These are phyloP conservation scores for Talaromyces trachyspermus DNA, from an alignment of 495 filamentous ascomycete genomes.

Conservation along the genomic window DNA sequence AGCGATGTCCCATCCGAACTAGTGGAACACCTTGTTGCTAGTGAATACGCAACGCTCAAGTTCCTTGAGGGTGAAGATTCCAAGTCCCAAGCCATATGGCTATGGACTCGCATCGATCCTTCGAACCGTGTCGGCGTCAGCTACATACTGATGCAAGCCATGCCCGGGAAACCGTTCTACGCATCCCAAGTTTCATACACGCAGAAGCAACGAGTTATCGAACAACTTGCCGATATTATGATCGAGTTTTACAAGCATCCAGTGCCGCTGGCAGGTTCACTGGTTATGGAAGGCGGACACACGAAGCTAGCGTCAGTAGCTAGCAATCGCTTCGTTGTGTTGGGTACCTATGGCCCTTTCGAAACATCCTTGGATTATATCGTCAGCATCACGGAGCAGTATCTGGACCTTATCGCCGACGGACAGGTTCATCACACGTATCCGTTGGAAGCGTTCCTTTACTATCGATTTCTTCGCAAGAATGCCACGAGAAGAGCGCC, in stretches of 20 bases:
- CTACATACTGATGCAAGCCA: slow-evolving; percentile 35
- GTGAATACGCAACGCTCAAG: slow-evolving; percentile 24
- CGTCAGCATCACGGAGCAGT: slow-evolving; percentile 12
- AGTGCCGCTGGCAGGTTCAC: slow-evolving; percentile 18
- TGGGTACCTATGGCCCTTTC: slow-evolving; percentile 13
- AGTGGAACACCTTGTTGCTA: slow-evolving; percentile 19
- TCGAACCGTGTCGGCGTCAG: slow-evolving; percentile 23
- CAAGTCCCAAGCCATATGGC: no score
- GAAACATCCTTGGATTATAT: slow-evolving; percentile 15
- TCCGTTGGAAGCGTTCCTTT: slow-evolving; percentile 22
- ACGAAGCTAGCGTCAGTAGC: slow-evolving; percentile 9
- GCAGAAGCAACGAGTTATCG: slow-evolving; percentile 22
- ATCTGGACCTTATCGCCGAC: slow-evolving; percentile 20
- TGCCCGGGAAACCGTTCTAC: slow-evolving; percentile 25
- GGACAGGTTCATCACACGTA: slow-evolving; percentile 13
- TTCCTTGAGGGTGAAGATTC: slow-evolving; percentile 16
- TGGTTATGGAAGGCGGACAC: slow-evolving; percentile 9
- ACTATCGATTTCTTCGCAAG: slow-evolving; percentile 16
- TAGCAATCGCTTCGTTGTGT: slow-evolving; percentile 16
- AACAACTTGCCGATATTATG: slow-evolving; percentile 27
- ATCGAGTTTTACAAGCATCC: slow-evolving; percentile 28
- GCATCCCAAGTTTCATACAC: slow-evolving; percentile 11
- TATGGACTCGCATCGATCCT: no score
- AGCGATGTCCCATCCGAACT: slow-evolving; percentile 12
- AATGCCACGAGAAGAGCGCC: background rate